These are phyloP conservation scores for Silene latifolia DNA, from an alignment of 148 eudicot genomes.

Conservation along the genomic window DNA sequence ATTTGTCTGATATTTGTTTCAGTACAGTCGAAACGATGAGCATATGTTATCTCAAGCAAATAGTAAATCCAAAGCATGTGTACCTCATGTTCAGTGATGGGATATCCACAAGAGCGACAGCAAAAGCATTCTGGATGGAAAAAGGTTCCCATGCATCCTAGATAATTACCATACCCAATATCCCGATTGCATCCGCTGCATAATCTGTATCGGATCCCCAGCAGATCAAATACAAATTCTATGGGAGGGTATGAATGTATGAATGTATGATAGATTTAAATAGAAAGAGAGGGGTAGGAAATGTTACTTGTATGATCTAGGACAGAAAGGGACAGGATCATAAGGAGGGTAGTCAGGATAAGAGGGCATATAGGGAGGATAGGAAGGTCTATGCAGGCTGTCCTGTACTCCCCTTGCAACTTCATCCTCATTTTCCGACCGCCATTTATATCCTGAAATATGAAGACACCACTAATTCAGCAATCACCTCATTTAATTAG, in stretches of 20 bases:
- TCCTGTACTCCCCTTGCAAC: slow-evolving; percentile 45
- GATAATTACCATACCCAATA: slow-evolving; percentile 74
- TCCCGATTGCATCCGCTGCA: slow-evolving; percentile 87
- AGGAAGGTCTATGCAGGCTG: slow-evolving; percentile 47
- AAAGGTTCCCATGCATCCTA: slow-evolving; percentile 90
- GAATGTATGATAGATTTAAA: neutral
- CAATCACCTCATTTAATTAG: neutral
- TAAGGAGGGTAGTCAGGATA: slow-evolving; percentile 75
- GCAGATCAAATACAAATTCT: slow-evolving; percentile 1
- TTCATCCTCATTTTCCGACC: slow-evolving; percentile 48
- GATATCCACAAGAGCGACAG: slow-evolving; percentile 71
- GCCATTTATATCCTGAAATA: slow-evolving; percentile 47
- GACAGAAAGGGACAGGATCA: slow-evolving; percentile 48
- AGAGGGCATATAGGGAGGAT: slow-evolving; percentile 57
- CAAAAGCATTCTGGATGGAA: slow-evolving; percentile 91
- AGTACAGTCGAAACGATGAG: neutral
- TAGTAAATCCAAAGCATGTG: neutral
- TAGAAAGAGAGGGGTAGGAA: neutral
- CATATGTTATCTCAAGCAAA: neutral
- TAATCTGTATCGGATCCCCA: slow-evolving; percentile 50
- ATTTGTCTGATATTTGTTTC: slow-evolving; percentile 11
- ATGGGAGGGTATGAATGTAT: no score
- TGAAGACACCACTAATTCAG: slow-evolving; percentile 4
- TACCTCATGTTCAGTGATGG: slow-evolving; percentile 95
- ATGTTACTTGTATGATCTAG: slow-evolving; percentile 54